Evolutionary conservation across 2,329 filamentous ascomycete species (phyloP), one percentile per base, ranked within the genome.

Genomic region (Colletotrichum costaricense): DNA sequence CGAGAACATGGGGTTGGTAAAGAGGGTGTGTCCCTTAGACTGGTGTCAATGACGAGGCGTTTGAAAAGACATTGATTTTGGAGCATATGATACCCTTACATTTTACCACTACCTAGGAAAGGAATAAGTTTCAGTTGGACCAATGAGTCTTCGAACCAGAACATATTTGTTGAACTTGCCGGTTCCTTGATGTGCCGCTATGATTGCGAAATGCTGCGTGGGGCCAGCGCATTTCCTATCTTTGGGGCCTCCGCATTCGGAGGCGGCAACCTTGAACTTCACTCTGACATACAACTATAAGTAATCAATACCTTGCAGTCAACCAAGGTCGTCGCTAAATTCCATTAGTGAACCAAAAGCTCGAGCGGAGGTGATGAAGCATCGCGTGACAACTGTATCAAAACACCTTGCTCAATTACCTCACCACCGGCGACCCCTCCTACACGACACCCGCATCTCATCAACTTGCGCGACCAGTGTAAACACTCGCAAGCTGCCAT

Each of bases 1-100:
- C 91, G 77, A 89, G 96, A 78, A 98, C 96, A 14, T 98, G 97
- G 97, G 97, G 95, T 74, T 98, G 96, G 96, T 98, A 86, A 28
- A 56, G 28, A 16, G 14, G 1, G 12, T 12, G 12, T 12, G 12
- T 30, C 58, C 28, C 38, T 28, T 12, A 46, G 19, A 22, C 24
- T 55, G 7, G 38, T 42, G 24, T 35, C 49, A 46, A 52, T 46
- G 28, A 57, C 16, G 26, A 38, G 42, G 19, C 42, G 42, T 22
- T 49, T 49, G 42, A 49, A 49, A 49, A 49, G 42, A n/a, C 19
- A 49, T 49, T 71, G 71, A 30, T 52, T 73, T 73, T 73, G 6
- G 14, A 72, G 67, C 35, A 71, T 7, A 66, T 60, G 71, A 73
- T 73, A 73, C 71, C 71, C 71, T 22, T 62, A 11, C 19, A 42